These are phyloP conservation scores for Chamaenerion angustifolium DNA, from an alignment of 345 rosid genomes.

Conservation along the genomic window DNA sequence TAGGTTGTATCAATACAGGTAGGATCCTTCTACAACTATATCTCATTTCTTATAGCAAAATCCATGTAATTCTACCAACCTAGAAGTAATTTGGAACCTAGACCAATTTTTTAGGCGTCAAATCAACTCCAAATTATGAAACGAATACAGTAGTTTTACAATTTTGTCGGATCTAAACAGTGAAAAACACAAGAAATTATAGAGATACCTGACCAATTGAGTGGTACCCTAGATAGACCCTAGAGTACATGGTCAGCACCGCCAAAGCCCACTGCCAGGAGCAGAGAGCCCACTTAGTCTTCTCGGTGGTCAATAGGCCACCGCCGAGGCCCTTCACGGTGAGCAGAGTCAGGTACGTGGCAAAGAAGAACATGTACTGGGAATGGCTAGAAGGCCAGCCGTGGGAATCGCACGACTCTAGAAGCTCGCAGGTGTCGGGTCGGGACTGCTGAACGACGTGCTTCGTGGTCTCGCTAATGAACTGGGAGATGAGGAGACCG, in stretches of 20 bases:
- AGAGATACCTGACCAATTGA: conserved; percentile 16
- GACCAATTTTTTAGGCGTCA: too few species aligned
- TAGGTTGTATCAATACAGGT: too few species aligned
- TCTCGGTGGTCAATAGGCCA: too few species aligned
- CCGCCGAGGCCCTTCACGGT: conserved; percentile 38
- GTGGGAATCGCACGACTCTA: conserved; percentile 90
- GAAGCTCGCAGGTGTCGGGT: conserved; percentile 63
- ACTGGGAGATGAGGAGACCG: conserved; percentile 73
- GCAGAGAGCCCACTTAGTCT: too few species aligned
- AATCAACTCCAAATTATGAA: too few species aligned
- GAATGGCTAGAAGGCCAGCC: conserved; percentile 99
- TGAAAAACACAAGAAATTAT: too few species aligned
- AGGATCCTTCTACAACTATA: too few species aligned
- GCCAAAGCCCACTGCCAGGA: conserved; percentile 19
- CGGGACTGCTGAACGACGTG: conserved; percentile 69
- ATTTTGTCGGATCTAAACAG: too few species aligned
- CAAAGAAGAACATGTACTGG: conserved; percentile 85
- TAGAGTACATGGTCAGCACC: conserved; percentile 67
- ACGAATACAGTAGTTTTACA: too few species aligned
- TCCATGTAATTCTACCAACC: too few species aligned
- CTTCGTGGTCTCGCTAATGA: conserved; percentile 66
- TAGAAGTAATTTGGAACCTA: too few species aligned
- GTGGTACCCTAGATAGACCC: conserved; percentile 92
- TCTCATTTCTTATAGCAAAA: too few species aligned
- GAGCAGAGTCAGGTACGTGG: conserved; percentile 44